These are phyloP conservation scores for Trypanosoma vivax DNA, from an alignment of 208 protist genomes.

Conservation along the genomic window DNA sequence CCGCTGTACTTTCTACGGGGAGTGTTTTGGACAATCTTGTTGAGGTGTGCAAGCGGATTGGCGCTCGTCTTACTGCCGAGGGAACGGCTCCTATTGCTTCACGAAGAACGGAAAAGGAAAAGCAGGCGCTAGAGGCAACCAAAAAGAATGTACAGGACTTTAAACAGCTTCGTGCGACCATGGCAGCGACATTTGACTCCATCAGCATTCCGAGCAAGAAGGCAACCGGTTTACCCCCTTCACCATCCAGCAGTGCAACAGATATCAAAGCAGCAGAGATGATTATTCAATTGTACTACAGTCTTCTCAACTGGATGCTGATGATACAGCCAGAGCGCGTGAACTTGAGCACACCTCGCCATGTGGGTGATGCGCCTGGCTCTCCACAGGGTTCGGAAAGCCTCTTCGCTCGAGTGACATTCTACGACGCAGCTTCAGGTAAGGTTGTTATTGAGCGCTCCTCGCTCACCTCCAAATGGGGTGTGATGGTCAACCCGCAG, in stretches of 20 bases:
- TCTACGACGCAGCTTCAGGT: slow-evolving; percentile 20
- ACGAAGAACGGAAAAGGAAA: slow-evolving; percentile 21
- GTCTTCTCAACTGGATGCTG: slow-evolving; percentile 43
- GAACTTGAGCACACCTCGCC: slow-evolving; percentile 10
- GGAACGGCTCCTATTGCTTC: slow-evolving; percentile 11
- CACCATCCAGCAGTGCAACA: slow-evolving; percentile 8
- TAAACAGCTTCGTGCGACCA: slow-evolving; percentile 20
- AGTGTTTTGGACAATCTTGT: slow-evolving; percentile 24
- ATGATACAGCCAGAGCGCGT: slow-evolving; percentile 42
- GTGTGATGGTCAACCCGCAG: slow-evolving; percentile 35
- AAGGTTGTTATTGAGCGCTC: slow-evolving; percentile 37
- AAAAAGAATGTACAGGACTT: slow-evolving; percentile 40
- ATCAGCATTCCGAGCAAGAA: slow-evolving; percentile 29
- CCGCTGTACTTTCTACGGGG: slow-evolving; percentile 43
- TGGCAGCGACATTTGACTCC: slow-evolving; percentile 31
- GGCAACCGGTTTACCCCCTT: slow-evolving; percentile 10
- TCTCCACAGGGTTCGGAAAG: slow-evolving; percentile 13
- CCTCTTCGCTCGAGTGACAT: slow-evolving; percentile 19
- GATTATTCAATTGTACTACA: slow-evolving; percentile 39
- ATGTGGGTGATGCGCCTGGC: background rate
- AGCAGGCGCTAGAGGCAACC: slow-evolving; percentile 32
- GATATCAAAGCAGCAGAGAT: slow-evolving; percentile 27
- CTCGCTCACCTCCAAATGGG: slow-evolving; percentile 31
- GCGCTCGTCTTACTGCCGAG: slow-evolving; percentile 30
- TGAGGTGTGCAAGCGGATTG: slow-evolving; percentile 23